Evolutionary conservation across 805 yeast species (phyloP).

Genomic region (Candida sithepensis): DNA sequence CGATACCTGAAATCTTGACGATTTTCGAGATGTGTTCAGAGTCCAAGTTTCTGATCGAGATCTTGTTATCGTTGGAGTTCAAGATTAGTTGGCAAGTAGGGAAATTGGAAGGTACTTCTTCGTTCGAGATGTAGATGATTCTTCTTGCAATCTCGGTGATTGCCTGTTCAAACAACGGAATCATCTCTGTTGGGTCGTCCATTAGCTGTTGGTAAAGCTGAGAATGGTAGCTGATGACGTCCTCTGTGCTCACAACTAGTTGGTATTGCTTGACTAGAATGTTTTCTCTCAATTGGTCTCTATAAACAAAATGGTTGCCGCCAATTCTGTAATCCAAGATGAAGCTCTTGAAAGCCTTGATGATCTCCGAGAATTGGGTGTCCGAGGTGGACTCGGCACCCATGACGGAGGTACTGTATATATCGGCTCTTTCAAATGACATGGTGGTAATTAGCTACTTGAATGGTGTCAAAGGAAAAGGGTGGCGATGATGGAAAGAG

Average conservation of each 20-base stretch:
- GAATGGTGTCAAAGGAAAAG: too few species aligned
- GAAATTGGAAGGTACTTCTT: slow-evolving; percentile 49
- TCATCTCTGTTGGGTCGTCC: slow-evolving; percentile 85
- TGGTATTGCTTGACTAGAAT: slow-evolving; percentile 71
- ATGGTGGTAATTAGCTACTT: slow-evolving; percentile 27
- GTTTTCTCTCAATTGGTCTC: slow-evolving; percentile 89
- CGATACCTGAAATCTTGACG: slow-evolving; percentile 87
- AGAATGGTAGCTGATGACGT: slow-evolving; percentile 83
- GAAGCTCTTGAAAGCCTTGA: slow-evolving; percentile 75
- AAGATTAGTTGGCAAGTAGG: slow-evolving; percentile 84
- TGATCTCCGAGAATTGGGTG: slow-evolving; percentile 61
- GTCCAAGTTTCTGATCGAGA: slow-evolving; percentile 76
- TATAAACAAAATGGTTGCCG: slow-evolving; percentile 72
- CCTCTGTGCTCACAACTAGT: slow-evolving; percentile 74
- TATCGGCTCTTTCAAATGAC: slow-evolving; percentile 74
- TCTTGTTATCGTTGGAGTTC: slow-evolving; percentile 64
- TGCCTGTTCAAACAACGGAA: slow-evolving; percentile 80
- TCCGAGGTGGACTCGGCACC: slow-evolving; percentile 77
- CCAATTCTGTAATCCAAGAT: slow-evolving; percentile 78
- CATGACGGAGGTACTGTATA: slow-evolving; percentile 73
- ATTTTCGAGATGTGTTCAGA: slow-evolving; percentile 87
- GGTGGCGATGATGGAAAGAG: too few species aligned
- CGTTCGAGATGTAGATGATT: slow-evolving; percentile 51
- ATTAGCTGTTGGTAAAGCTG: slow-evolving; percentile 78
- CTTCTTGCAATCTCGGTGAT: slow-evolving; percentile 83